Conservation (phyloP, 306 rosid genomes). For the Cicer arietinum region DNA sequence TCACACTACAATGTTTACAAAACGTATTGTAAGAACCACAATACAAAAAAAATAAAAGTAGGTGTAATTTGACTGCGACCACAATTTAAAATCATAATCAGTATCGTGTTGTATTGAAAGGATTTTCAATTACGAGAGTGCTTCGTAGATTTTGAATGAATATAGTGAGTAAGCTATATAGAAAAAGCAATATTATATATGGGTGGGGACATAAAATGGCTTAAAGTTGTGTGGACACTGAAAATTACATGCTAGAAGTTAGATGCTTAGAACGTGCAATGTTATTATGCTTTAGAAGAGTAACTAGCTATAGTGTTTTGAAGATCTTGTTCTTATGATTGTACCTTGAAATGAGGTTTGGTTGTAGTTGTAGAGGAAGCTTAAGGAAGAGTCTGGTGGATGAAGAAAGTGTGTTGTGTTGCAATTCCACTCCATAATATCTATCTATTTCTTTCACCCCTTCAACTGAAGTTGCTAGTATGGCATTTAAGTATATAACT, state of each 20-base stretch:
- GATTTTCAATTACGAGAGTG: too few species aligned
- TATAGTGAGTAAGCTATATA: background rate
- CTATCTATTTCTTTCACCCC: conserved; percentile 40
- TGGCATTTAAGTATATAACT: conserved; percentile 14
- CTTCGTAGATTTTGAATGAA: background rate
- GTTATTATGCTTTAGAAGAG: background rate
- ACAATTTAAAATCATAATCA: too few species aligned
- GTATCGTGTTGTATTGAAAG: too few species aligned
- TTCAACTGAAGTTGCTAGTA: conserved; percentile 34
- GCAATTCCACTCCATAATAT: conserved; percentile 77
- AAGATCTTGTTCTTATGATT: background rate
- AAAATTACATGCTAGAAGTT: background rate
- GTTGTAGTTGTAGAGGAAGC: conserved; percentile 76
- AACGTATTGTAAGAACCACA: too few species aligned
- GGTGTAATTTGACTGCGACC: too few species aligned
- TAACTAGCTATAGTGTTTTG: conserved; percentile 3
- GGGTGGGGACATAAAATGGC: background rate
- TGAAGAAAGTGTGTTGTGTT: conserved; percentile 68
- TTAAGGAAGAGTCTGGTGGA: conserved; percentile 64
- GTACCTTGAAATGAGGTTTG: conserved; percentile 71
- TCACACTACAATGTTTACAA: too few species aligned
- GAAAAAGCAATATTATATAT: background rate
- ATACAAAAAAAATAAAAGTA: too few species aligned
- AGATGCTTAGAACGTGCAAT: background rate
- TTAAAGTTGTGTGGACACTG: conserved; percentile 30